These are phyloP conservation scores for Crithidia acanthocephali DNA, from an alignment of 208 protist genomes.

Conservation along the genomic window DNA sequence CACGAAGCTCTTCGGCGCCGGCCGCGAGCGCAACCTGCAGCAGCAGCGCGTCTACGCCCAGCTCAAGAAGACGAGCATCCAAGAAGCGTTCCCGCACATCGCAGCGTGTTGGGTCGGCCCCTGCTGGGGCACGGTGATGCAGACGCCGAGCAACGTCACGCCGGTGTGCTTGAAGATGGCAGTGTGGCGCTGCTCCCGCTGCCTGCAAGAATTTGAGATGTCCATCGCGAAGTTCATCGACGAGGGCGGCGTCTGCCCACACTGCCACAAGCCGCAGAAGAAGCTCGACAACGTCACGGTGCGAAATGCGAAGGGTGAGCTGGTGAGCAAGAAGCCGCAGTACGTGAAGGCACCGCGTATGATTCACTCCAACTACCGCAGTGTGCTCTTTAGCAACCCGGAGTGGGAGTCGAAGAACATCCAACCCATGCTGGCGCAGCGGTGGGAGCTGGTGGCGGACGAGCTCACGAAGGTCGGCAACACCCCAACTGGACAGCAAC, in stretches of 20 bases:
- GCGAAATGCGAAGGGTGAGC: conserved; percentile 30
- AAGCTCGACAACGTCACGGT: conserved; percentile 28
- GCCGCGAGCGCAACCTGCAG: conserved; percentile 45
- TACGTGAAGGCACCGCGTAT: conserved; percentile 81
- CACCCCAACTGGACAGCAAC: background rate
- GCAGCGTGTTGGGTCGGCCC: conserved; percentile 89
- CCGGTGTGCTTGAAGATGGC: conserved; percentile 72
- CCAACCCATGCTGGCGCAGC: conserved; percentile 89
- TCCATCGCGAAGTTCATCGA: conserved; percentile 69
- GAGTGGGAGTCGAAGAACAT: conserved; percentile 86
- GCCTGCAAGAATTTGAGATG: conserved; percentile 86
- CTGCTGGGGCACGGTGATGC: conserved; percentile 88
- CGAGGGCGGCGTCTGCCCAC: conserved; percentile 79
- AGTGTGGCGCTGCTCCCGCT: conserved; percentile 85
- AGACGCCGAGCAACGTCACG: conserved; percentile 73
- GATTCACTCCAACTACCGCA: conserved; percentile 85
- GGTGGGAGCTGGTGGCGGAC: conserved; percentile 76
- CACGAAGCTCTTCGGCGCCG: conserved; percentile 67
- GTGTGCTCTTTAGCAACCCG: conserved; percentile 79
- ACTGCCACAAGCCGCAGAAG: conserved; percentile 74
- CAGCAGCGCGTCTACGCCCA: conserved; percentile 61
- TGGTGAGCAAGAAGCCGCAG: conserved; percentile 29
- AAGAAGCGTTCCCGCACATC: conserved; percentile 79
- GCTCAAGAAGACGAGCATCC: conserved; percentile 74
- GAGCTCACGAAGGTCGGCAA: conserved; percentile 39